Base-by-base conservation (phyloP, 768 basidiomycete species). In the Phanerochaete carnosa region DNA sequence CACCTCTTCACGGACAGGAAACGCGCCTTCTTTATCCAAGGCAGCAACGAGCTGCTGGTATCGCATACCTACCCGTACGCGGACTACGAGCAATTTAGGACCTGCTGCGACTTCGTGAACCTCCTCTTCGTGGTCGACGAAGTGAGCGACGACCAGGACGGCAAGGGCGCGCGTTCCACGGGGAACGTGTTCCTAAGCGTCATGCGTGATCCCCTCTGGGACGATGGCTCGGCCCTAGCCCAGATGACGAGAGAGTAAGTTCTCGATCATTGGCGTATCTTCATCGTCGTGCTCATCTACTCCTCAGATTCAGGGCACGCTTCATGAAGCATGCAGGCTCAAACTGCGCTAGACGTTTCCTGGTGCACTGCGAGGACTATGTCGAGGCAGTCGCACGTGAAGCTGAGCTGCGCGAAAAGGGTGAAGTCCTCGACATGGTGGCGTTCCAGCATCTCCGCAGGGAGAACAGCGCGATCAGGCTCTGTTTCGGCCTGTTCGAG, bases 401-500 rank as follows among this genome's bases (percentile, higher is more conserved):
- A 70, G 88, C 87, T 19, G 82, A 83, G 68, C 83, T 88, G 59
- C 83, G 87, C 52, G 85, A 88, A 67, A 74, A 73, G 53, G 81
- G 80, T 45, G 70, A 82, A 58, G 79, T 90, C 47, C 81, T 89
- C 37, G 78, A 79, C 68, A 68, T 85, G 60, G 74, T 78, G 19
- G 72, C 79, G 1, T 90, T 84, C 73, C 76, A 82, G 56, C 66
- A 77, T 6, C 79, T 88, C 60, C 86, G 88, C 43, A 80, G 88
- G 49, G 84, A 89, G 68, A 89, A 86, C 70, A 89, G 87, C 69
- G 88, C 85, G 47, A 83, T 86, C 66, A 79, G 84, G 13, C 77
- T 86, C 51, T 88, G 86, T 71, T 88, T 86, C 66, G 81, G 82
- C 33, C 79, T 90, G 26, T 78, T 86, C 58, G 87, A 88, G 65